Evolutionary conservation across 805 yeast genomes (phyloP), one percentile per base, ranked within the genome.

Genomic region (Cyberlindnera japonica): DNA sequence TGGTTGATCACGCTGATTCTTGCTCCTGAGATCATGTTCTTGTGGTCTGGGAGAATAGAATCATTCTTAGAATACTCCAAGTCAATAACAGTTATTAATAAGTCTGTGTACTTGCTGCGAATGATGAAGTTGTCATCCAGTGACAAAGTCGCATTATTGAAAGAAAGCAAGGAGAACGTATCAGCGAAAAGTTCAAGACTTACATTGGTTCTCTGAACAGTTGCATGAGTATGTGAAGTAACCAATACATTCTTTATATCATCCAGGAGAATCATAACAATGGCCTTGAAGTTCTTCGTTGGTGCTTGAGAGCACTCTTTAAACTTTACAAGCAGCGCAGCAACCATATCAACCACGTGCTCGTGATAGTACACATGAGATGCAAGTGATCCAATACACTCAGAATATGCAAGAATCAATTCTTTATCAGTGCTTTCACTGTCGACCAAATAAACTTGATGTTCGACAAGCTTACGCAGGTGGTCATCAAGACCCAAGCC

Each of bases 401-500:
- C 64, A 2, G 79, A 63, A 51, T 79, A 80, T 51, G 73, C 60
- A 34, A 54, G 33, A 53, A 74, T 53, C 55, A 74, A 48, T 37
- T 62, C 44, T 28, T 28, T 13, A 6, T 28, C 36, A 6, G 49
- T 40, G 5, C 49, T 39, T 8, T 63, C 54, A 2, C 56, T 51
- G 10, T 59, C 14, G 7, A 59, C 46, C 31, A 53, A 43, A 13
- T 49, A 42, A 10, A 57, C 54, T 51, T 83, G 85, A 34, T 77
- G 66, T 10, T 62, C 57, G 31, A 83, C 60, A 6, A 84, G 55
- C 41, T 73, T 77, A 45, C 80, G 77, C 57, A 84, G 70, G 27
- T 85, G 74, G 58, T 90, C 98, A 27, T 88, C 69, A 6, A 89
- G 84, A 10, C 96, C 83, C 33, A 93, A 66, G 0, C 97, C 97